Evolutionary conservation across 306 rosid species (phyloP), one percentile per base, ranked within the genome.

Genomic region (Gynostemma pentaphyllum): DNA sequence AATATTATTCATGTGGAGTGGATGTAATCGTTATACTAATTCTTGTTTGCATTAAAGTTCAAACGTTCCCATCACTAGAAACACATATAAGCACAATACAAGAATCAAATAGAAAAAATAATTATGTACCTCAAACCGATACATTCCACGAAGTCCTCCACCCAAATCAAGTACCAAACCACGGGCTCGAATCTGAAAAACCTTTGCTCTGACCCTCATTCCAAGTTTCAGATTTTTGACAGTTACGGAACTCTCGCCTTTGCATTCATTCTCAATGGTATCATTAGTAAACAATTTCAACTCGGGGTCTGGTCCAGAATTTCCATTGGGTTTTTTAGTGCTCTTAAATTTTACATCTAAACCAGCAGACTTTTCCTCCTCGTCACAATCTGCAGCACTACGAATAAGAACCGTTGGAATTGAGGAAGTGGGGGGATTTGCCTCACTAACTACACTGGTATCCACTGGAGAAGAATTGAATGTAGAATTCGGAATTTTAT

Each of bases 151-250:
- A 37, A 80, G 63, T 68, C 89, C 96, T 73, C 85, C 84, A 37
- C 96, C 95, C 78, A 92, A 81, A 74, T 88, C 96, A 77, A 92
- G 86, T 39, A 88, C 96, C 72, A 92, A 80, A 45, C 98, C 98
- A 27, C 60, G 85, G 1, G 87, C 64, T 45, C 98, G 94, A 65
- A 92, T 52, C 84, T 88, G 95, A 80, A 62, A 67, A 65, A 92
- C 85, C 80, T 72, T 82, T 41, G 95, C 96, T 59, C 67, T 80
- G 40, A 86, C 80, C 68, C 78, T 63, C 4, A 77, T 80, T 76
- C 98, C 98, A 53, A 88, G 63, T 83, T 79, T 78, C 80, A 92
- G 70, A 48, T 30, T 74, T 68, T 72, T 73, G 5, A 74, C 70
- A 40, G 77, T 71, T 49, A 78, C 48, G 5, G 77, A 29, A 9